Evolutionary conservation across 2,329 filamentous ascomycete genomes (phyloP), one percentile per base, ranked within the genome.

Genomic region (Colletotrichum eremochloae): DNA sequence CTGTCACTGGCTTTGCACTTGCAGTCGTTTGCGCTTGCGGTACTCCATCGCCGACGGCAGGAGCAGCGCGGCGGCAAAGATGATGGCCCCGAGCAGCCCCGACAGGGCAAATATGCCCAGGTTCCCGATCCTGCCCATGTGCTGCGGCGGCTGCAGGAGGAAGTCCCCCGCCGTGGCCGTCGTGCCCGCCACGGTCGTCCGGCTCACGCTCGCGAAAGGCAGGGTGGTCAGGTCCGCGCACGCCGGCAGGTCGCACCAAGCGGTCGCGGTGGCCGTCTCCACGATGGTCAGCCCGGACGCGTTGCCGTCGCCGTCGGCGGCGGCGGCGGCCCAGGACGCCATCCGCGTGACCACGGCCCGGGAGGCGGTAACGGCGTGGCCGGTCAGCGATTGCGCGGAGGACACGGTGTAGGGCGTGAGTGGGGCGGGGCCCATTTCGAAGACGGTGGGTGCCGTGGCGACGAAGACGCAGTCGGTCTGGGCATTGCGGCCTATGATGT

Each of bases 71-170:
- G 33, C 57, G 7, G 56, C 57, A 11, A 63, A 52, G 7, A 71
- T 3, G 15, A 67, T 5, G 6, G 42, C 57, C 50, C 33, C 63
- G 24, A 42, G 9, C 5, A 71, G 29, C n/a, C 20, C 57, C 63
- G 63, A 48, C 6, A 62, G 42, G 7, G 56, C 68, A 29, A 67
- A 33, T 18, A 67, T 44, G 11, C 63, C 63, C 33, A 67, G n/a
- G n/a, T 24, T n/a, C 2, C 67, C 62, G 44, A 70, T 7, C 7
- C 8, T 36, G 14, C 67, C 67, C 67, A 70, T 66, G 12, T 55
- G 44, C n/a, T 46, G 53, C 55, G 67, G 67, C 62, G 67, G 18
- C n/a, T 33, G 53, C 48, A 52, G 9, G 24, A 15, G 5, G 40
- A 48, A 61, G 8, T 15, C 9, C 24, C 7, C 14, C 40, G 24